Evolutionary conservation across 257 asterid genomes (phyloP).

Genomic region (Mitragyna speciosa): DNA sequence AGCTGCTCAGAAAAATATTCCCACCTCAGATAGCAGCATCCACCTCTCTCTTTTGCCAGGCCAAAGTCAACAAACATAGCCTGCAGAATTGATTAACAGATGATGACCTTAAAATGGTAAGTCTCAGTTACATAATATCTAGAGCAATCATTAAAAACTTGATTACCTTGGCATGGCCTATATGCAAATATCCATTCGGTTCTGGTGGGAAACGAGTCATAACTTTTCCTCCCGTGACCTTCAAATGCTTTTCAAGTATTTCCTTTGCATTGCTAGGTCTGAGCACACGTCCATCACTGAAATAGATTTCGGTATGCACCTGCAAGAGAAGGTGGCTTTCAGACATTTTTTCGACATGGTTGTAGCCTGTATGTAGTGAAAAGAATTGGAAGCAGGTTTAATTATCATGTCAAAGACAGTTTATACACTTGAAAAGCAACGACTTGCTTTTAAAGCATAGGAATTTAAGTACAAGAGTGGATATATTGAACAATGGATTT

Average conservation of each 20-base stretch:
- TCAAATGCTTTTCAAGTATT: slow-evolving; percentile 76
- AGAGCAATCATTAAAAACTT: slow-evolving; percentile 16
- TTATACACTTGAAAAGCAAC: not conserved
- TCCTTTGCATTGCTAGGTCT: slow-evolving; percentile 85
- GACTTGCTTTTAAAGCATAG: not conserved
- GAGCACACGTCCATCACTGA: slow-evolving; percentile 80
- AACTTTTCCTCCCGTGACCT: slow-evolving; percentile 72
- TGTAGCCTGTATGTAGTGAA: not conserved
- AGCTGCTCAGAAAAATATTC: slow-evolving; percentile 24
- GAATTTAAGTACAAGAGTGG: not conserved
- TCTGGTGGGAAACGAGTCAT: slow-evolving; percentile 96
- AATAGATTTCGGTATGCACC: slow-evolving; percentile 94
- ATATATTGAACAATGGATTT: not conserved
- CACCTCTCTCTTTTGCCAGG: slow-evolving; percentile 90
- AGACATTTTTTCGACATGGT: not conserved
- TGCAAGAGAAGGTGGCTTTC: slow-evolving; percentile 18
- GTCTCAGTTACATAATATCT: slow-evolving; percentile 4
- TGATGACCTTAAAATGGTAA: slow-evolving; percentile 7
- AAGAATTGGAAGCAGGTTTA: not conserved
- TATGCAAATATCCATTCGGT: slow-evolving; percentile 95
- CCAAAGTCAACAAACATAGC: slow-evolving; percentile 99
- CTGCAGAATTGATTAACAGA: slow-evolving; percentile 37
- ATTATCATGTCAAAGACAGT: not conserved
- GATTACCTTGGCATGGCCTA: slow-evolving; percentile 95
- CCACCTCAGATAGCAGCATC: slow-evolving; percentile 91